Conservation (phyloP, 768 basidiomycete species). For the Paxillus rubicundulus region DNA sequence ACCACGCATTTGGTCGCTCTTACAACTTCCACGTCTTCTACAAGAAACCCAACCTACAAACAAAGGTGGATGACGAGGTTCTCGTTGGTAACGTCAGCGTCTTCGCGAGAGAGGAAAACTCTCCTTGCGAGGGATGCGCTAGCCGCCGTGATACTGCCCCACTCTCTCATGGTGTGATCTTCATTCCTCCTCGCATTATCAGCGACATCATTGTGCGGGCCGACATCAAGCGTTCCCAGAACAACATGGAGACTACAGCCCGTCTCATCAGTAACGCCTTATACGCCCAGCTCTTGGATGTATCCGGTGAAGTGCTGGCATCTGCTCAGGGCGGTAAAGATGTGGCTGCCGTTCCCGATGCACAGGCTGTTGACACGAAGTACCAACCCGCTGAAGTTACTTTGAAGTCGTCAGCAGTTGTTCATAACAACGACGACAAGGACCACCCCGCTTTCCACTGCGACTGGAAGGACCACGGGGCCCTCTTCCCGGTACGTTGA, state of each 20-base stretch:
- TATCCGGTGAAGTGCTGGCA: constrained; percentile 11
- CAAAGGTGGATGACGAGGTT: too few species aligned
- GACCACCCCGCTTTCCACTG: constrained; percentile 16
- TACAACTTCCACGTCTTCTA: constrained; percentile 23
- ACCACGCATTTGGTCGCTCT: constrained; percentile 22
- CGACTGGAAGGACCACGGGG: constrained; percentile 20
- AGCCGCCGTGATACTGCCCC: constrained; percentile 15
- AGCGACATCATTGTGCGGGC: constrained; percentile 18
- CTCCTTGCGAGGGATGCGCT: constrained; percentile 25
- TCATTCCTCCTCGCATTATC: constrained; percentile 18
- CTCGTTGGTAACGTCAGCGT: constrained; percentile 21
- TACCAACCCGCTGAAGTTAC: constrained; percentile 21
- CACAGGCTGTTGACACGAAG: not conserved
- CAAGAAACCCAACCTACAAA: too few species aligned
- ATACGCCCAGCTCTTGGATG: constrained; percentile 15
- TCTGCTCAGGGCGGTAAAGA: constrained; percentile 14
- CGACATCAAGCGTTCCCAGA: not conserved
- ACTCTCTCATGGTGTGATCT: constrained; percentile 24
- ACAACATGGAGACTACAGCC: constrained; percentile 12
- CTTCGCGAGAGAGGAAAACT: constrained; percentile 21
- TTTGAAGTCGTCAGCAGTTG: constrained; percentile 22
- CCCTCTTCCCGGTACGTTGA: constrained; percentile 21
- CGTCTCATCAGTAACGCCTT: constrained; percentile 13
- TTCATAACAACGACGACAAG: constrained; percentile 13
- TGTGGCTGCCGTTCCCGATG: not conserved